These are phyloP conservation scores for Corniculantispora saksenae DNA, from an alignment of 2,329 filamentous ascomycete genomes.

Conservation along the genomic window DNA sequence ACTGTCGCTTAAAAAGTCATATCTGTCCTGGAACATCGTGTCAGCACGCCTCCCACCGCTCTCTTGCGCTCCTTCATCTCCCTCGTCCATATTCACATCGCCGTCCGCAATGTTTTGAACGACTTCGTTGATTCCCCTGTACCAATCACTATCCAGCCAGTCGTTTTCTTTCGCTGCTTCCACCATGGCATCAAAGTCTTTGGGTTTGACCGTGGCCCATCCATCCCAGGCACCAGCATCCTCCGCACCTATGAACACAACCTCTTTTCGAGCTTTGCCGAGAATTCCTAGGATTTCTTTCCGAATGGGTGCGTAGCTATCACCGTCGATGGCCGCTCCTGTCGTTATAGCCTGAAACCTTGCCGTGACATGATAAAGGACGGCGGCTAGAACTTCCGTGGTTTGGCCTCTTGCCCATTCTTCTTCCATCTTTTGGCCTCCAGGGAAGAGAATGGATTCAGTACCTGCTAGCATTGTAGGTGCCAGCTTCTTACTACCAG, in stretches of 20 bases:
- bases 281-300: slow-evolving; percentile 49
- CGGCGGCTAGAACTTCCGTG: slow-evolving; percentile 57
- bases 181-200: slow-evolving; percentile 64
- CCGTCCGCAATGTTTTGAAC: slow-evolving; percentile 32
- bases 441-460: slow-evolving; percentile 53
- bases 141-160: slow-evolving; percentile 68
- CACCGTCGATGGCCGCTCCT: slow-evolving; percentile 40
- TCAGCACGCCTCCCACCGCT: slow-evolving; percentile 51
- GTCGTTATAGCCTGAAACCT: slow-evolving; percentile 46
- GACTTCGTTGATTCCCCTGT: slow-evolving; percentile 57
- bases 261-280: slow-evolving; percentile 42
- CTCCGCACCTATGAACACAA: slow-evolving; percentile 38
- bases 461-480: slow-evolving; percentile 76
- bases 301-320: slow-evolving; percentile 46
- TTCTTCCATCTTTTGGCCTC: slow-evolving; percentile 47
- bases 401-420: slow-evolving; percentile 51
- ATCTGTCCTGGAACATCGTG: slow-evolving; percentile 75
- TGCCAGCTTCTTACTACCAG: slow-evolving; percentile 62
- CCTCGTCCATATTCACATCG: slow-evolving; percentile 32
- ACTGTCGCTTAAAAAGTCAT: slow-evolving; percentile 69
- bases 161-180: slow-evolving; percentile 55
- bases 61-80: slow-evolving; percentile 40
- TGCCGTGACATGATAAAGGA: slow-evolving; percentile 61
- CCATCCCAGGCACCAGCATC: slow-evolving; percentile 55
- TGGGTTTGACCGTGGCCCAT: slow-evolving; percentile 50